Conservation (phyloP, 2,329 filamentous ascomycete genomes). For the Stylonectria norvegica region DNA sequence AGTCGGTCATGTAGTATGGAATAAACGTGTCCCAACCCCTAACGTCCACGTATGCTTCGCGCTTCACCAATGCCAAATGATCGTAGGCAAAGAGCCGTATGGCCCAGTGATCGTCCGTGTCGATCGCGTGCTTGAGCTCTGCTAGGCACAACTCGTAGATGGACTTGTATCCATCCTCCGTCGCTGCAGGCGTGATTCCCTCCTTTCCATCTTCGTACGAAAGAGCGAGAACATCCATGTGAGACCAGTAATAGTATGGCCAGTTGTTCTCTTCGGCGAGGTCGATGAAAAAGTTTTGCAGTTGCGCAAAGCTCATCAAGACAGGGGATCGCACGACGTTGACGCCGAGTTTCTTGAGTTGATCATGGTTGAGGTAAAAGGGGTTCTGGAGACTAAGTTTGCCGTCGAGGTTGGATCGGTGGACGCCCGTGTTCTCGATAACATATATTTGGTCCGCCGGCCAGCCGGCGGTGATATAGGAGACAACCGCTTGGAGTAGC, state of each 20-base stretch:
- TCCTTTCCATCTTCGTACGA: constrained; percentile 40
- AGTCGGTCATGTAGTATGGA: constrained; percentile 56
- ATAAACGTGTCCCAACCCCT: constrained; percentile 57
- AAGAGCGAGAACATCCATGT: constrained; percentile 50
- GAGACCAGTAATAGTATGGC: constrained; percentile 54
- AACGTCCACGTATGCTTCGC: constrained; percentile 46
- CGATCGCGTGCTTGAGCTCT: constrained; percentile 32
- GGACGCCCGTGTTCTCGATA: constrained; percentile 57
- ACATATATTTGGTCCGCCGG: constrained; percentile 54
- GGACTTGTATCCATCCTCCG: constrained; percentile 37
- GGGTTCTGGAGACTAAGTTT: constrained; percentile 52
- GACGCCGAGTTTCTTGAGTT: constrained; percentile 49
- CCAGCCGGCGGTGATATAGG: constrained; percentile 59
- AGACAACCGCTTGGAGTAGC: constrained; percentile 53
- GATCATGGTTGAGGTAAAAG: constrained; percentile 52
- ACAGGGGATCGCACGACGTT: constrained; percentile 49
- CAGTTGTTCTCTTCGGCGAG: constrained; percentile 43
- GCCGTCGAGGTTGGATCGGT: constrained; percentile 48
- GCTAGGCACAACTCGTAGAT: constrained; percentile 40
- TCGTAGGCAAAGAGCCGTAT: constrained; percentile 58
- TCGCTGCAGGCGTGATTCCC: constrained; percentile 30
- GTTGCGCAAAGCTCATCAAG: constrained; percentile 51
- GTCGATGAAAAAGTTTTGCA: constrained; percentile 52
- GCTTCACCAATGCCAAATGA: constrained; percentile 55
- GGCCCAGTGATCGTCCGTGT: constrained; percentile 42